Percentiles rank a stretch among this genome's conserved stretches.
Conservation (phyloP, 495 filamentous ascomycete genomes). For the Opeltia flavorubescens region DNA sequence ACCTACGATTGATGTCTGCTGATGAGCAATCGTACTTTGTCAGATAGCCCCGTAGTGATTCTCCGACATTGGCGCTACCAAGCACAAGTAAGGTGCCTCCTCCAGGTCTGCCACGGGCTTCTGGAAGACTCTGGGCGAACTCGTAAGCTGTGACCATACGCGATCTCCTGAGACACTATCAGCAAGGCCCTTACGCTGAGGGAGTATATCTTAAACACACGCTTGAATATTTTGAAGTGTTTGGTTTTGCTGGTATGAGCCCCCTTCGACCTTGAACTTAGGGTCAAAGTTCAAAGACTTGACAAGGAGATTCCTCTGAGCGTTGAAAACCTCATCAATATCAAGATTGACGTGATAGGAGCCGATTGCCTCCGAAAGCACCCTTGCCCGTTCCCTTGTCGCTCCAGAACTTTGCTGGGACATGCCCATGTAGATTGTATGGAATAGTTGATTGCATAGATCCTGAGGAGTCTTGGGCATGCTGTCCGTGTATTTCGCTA, state of each 20-base stretch:
- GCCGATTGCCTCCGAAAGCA: slow-evolving; percentile 56
- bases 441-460: slow-evolving; percentile 45
- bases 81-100: slow-evolving; percentile 51
- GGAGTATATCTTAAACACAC: too few species aligned
- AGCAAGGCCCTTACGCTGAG: too few species aligned
- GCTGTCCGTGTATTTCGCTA: slow-evolving; percentile 38
- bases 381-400: slow-evolving; percentile 56
- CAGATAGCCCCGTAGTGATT: slow-evolving; percentile 40
- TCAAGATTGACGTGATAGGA: slow-evolving; percentile 62
- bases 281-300: slow-evolving; percentile 41
- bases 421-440: slow-evolving; percentile 76
- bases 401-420: slow-evolving; percentile 51
- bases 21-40: slow-evolving; percentile 53
- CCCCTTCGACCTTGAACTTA: slow-evolving; percentile 57
- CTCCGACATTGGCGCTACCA: slow-evolving; percentile 45
- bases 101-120: slow-evolving; percentile 32
- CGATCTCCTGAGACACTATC: too few species aligned
- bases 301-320: slow-evolving; percentile 39
- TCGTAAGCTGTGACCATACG: slow-evolving; percentile 74
- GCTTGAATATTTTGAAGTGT: slow-evolving; percentile 78
- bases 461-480: slow-evolving; percentile 35
- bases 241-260: slow-evolving; percentile 43
- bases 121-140: slow-evolving; percentile 55
- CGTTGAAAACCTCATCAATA: slow-evolving; percentile 52
- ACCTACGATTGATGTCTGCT: slow-evolving; percentile 24